Conservation (phyloP, 1,284 basidiomycete species). For the Puccinia coronata region DNA sequence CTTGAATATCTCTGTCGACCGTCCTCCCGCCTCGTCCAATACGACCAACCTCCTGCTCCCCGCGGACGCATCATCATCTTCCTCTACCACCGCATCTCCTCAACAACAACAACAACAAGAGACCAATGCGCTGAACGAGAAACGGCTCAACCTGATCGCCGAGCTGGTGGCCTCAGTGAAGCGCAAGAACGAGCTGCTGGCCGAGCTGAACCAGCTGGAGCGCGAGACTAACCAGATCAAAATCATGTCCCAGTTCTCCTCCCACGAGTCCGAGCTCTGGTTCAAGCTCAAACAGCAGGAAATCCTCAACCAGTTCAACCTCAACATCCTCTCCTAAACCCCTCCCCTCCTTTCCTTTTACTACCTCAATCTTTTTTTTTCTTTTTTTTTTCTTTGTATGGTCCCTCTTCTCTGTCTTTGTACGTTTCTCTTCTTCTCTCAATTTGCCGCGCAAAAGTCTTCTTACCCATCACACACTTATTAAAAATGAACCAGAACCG, state of each 20-base stretch:
- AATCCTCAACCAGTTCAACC: slow-evolving; percentile 24
- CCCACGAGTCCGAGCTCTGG: slow-evolving; percentile 3
- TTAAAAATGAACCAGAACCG: too few relatives aligned
- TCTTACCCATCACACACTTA: too few relatives aligned
- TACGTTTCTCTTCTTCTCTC: too few relatives aligned
- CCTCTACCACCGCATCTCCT: too few relatives aligned
- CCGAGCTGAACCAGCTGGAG: slow-evolving; percentile 6
- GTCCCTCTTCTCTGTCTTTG: neutral
- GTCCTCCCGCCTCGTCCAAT: too few relatives aligned
- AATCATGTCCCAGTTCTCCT: slow-evolving; percentile 19
- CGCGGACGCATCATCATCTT: too few relatives aligned
- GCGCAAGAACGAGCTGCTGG: neutral
- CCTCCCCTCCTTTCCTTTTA: too few relatives aligned
- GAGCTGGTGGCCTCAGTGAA: neutral
- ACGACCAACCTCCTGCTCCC: neutral
- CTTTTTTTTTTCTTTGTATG: neutral
- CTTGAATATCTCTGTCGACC: too few relatives aligned
- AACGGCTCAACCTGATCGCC: neutral
- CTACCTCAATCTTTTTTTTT: neutral
- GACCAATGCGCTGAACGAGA: neutral
- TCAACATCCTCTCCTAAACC: slow-evolving; percentile 14
- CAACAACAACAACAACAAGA: too few relatives aligned
- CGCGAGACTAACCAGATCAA: slow-evolving; percentile 6
- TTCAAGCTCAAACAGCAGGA: slow-evolving; percentile 37
- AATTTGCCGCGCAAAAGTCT: neutral